phyloP scores from a whole-genome alignment of 106 monocot genomes.

The Dendrobium officinale region DNA sequence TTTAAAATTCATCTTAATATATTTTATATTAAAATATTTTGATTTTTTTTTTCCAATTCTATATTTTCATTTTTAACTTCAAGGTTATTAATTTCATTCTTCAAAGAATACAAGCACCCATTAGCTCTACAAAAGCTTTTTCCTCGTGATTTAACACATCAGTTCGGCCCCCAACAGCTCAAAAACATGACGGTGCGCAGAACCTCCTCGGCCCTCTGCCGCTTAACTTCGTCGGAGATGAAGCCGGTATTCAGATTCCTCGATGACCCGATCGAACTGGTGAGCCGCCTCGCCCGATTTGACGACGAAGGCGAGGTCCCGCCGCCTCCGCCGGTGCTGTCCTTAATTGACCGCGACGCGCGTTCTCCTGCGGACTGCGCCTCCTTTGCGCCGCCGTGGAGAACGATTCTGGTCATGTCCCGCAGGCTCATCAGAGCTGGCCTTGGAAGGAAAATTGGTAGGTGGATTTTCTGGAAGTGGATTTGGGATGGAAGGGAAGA shows the following conservation, averaged over 20 bases:
- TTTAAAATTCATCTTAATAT: too few species aligned
- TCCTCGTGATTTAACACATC: background rate
- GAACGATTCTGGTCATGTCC: constrained; percentile 19
- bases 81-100: too few species aligned
- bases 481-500: background rate
- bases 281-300: constrained; percentile 3
- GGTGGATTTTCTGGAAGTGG: background rate
- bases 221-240: constrained; percentile 22
- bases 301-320: background rate
- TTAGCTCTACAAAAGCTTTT: too few species aligned
- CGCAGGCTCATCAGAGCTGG: constrained; percentile 20
- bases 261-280: constrained; percentile 4
- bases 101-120: too few species aligned
- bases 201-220: constrained; percentile 28
- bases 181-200: constrained; percentile 39
- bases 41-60: too few species aligned
- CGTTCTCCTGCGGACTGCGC: constrained; percentile 16
- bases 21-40: too few species aligned
- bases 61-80: too few species aligned
- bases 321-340: constrained; percentile 13
- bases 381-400: constrained; percentile 18
- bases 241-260: constrained; percentile 1
- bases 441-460: too few species aligned
- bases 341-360: constrained; percentile 26
- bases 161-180: constrained; percentile 44